phyloP scores from a whole-genome alignment of 1,139 yeast species.

The Yarrowia galli region DNA sequence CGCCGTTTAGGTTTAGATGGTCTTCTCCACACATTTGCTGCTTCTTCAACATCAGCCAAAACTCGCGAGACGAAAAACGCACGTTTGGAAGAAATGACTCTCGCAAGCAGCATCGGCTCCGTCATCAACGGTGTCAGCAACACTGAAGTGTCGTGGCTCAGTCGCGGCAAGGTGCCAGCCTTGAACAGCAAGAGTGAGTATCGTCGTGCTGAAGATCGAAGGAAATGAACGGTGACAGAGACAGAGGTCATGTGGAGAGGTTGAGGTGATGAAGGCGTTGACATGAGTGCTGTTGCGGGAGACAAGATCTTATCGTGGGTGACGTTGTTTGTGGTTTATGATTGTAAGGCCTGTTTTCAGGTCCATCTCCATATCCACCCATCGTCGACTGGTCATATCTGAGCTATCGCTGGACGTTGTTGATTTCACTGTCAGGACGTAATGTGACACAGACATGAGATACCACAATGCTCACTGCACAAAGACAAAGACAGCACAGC shows the following conservation, averaged over 20 bases:
- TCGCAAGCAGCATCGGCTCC: conserved; percentile 37
- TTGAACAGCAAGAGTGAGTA: conserved; percentile 36
- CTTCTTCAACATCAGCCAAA: background rate
- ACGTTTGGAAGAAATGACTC: conserved; percentile 11
- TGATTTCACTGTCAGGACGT: no score
- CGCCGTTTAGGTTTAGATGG: conserved; percentile 29
- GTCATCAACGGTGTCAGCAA: conserved; percentile 39
- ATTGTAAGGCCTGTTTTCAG: no score
- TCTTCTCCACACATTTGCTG: conserved; percentile 38
- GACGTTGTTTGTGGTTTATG: no score
- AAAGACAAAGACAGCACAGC: no score
- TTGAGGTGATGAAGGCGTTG: background rate
- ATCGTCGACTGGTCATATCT: no score
- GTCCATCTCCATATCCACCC: no score
- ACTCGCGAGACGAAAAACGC: conserved; percentile 2
- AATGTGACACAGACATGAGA: no score
- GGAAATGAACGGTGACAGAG: background rate
- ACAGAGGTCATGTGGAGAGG: background rate
- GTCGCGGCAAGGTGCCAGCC: conserved; percentile 37
- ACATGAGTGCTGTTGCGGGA: no score
- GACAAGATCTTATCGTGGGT: no score
- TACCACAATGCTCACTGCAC: no score
- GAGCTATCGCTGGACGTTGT: no score
- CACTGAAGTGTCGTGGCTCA: conserved; percentile 37
- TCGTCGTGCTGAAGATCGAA: background rate